Base-by-base conservation (phyloP, 257 asterid species). In the Solanum corneliomulleri region DNA sequence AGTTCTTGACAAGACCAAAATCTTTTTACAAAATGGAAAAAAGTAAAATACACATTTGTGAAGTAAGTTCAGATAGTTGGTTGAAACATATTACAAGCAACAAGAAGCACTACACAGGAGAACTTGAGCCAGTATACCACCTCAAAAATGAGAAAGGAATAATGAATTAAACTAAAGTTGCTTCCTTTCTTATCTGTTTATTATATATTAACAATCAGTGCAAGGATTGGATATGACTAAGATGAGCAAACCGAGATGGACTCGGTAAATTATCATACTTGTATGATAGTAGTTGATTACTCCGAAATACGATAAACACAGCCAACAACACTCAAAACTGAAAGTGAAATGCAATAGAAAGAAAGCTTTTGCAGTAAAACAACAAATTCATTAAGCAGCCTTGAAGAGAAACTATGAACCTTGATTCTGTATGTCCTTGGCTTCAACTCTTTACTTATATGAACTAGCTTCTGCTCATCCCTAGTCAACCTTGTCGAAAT, bases 361-460 rank as follows among this genome's bases (percentile, higher is more conserved):
- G 44, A 81, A 81, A 47, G 69, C 45, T 81, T 29, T 18, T 49
- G 44, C 42, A 49, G 85, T 29, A 29, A 81, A 81, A 16, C 0
- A 81, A 81, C 85, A 47, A 20, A 29, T 27, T 16, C 9, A 7
- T 18, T 37, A 45, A 29, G 47, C 11, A 85, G 82, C 3, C 35
- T 9, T 44, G 23, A 49, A 15, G 72, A 80, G 33, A 44, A 44
- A 31, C 15, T 77, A 62, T 49, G 42, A 90, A 94, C 99, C 94
- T 95, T 93, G 92, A 97, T 94, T 90, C 99, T 93, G 60, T 97
- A 95, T 27, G 99, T 95, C 90, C 98, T 92, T 4, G 99, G 99
- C 91, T 87, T 97, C 92, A 94, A 90, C 92, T 93, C 99, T 92
- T 95, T 94, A 60, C 87, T 91, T 11, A 95, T 89, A 87, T 91